Evolutionary conservation across 306 rosid genomes (phyloP), one percentile per base, ranked within the genome.

Genomic region (Alnus glutinosa): DNA sequence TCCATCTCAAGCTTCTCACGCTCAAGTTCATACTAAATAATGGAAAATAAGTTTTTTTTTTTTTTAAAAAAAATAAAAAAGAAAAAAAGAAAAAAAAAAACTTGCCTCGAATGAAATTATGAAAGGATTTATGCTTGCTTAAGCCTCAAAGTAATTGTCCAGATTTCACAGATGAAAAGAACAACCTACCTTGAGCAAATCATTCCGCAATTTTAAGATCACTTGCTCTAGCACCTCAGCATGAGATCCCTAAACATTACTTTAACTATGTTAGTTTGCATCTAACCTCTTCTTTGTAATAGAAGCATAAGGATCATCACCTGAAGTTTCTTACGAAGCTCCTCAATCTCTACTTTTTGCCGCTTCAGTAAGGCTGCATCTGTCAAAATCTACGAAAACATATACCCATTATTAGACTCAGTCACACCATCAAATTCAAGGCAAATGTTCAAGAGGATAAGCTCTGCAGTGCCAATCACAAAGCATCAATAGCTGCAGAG

Each of bases 321-420:
- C 97, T 91, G 88, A 84, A 95, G 97, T 79, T 95, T 93, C 85
- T 73, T 83, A 67, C 89, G 95, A 46, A 95, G 89, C 73, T 91
- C 98, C 83, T 95, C 99, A 83, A 95, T 95, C 88, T 93, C 99
- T 84, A 86, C 83, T 70, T 93, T 89, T 68, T 95, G 99, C 80
- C 99, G 87, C 90, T 93, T 95, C 79, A 95, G 83, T 86, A 95
- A 88, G 77, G 98, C 99, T 61, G 89, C 94, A 71, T 95, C 99
- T 39, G 99, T 90, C 88, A 95, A 86, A 83, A 95, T 93, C 99
- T 95, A 84, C 36, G 48, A 66, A 85, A 74, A 37, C 37, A 75
- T 66, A 11, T 72, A 32, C 57, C 59, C 71, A 42, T 48, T 57
- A 67, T 19, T 48, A 79, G 82, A 50, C 39, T 71, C 51, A 80